Conservation (phyloP, 768 basidiomycete species). For the Dacryopinax spathularia region DNA sequence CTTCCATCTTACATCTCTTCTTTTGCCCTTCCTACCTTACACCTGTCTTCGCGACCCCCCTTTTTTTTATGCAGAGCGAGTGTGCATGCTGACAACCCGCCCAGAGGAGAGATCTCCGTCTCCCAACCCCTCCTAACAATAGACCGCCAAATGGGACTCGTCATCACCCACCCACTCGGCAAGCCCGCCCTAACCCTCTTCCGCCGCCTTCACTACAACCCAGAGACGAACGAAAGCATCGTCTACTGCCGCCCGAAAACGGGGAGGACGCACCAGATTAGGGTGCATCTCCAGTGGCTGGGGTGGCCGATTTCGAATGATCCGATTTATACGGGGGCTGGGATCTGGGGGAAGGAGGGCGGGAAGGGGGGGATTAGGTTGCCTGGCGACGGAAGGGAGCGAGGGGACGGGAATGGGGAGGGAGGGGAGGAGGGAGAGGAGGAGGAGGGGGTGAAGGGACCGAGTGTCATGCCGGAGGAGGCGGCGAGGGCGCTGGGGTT, state of each 20-base stretch:
- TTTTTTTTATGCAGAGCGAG: neutral
- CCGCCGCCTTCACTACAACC: slow-evolving; percentile 66
- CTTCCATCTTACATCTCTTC: neutral
- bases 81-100: neutral
- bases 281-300: slow-evolving; percentile 90
- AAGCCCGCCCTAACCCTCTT: slow-evolving; percentile 90
- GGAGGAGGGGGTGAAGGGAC: neutral
- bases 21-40: neutral
- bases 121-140: slow-evolving; percentile 80
- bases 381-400: neutral
- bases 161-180: slow-evolving; percentile 88
- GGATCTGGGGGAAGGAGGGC: slow-evolving; percentile 22
- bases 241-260: slow-evolving; percentile 50
- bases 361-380: neutral
- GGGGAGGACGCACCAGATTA: slow-evolving; percentile 65
- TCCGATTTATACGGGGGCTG: slow-evolving; percentile 65
- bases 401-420: neutral
- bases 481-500: slow-evolving; percentile 16
- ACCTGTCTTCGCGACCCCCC: neutral
- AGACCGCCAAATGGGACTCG: slow-evolving; percentile 92
- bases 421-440: neutral
- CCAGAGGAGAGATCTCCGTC: slow-evolving; percentile 64
- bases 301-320: slow-evolving; percentile 93
- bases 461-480: slow-evolving; percentile 11
- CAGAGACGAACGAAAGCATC: slow-evolving; percentile 66